phyloP scores from a whole-genome alignment of 176 grass and related monocot species.

The Hordeum vulgare region DNA sequence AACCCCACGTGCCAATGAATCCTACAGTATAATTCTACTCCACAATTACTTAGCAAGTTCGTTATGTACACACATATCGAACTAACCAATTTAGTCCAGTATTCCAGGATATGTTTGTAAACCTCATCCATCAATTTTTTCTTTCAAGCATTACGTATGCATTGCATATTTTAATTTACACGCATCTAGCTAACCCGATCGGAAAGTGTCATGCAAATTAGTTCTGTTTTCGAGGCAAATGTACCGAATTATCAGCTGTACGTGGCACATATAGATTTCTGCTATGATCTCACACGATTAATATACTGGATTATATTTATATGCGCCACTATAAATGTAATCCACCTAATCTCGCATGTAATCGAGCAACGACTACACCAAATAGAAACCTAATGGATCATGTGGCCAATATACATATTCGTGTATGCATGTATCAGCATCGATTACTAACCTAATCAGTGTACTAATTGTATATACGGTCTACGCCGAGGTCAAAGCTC shows the following conservation, averaged over 20 bases:
- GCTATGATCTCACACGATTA: background rate
- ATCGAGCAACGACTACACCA: background rate
- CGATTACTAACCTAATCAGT: background rate
- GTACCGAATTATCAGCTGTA: background rate
- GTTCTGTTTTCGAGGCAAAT: background rate
- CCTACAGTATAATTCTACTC: background rate
- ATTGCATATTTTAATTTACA: background rate
- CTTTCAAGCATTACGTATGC: background rate
- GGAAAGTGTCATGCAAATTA: background rate
- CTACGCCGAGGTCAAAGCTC: background rate
- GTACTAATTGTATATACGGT: constrained; percentile 8
- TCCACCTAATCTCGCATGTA: background rate
- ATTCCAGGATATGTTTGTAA: background rate
- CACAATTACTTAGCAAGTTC: background rate
- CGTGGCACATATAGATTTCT: background rate
- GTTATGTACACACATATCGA: background rate
- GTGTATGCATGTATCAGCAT: background rate
- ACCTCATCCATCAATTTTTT: background rate
- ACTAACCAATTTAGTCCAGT: background rate
- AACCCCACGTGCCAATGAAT: background rate
- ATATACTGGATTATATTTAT: background rate
- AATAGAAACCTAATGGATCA: background rate
- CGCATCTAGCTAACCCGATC: background rate
- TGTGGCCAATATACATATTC: background rate
- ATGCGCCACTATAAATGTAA: background rate